Evolutionary conservation across 257 asterid species (phyloP).

Genomic region (Plantago major): DNA sequence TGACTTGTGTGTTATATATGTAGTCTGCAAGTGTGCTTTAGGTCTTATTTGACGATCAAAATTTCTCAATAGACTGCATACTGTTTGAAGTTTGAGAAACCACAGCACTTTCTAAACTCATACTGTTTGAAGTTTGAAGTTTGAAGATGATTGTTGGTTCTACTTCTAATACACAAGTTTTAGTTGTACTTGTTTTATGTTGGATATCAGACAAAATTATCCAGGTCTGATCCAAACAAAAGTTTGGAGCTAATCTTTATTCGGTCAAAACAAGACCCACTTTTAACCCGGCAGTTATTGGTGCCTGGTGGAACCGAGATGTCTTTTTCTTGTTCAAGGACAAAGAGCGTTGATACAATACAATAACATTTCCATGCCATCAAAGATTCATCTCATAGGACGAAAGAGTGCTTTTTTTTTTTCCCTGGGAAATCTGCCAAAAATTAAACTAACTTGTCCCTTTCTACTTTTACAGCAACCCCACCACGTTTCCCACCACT

Average conservation of each 20-base stretch:
- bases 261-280: background rate
- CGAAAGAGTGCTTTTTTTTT: constrained; percentile 1
- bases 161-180: too few species aligned
- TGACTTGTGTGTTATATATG: background rate
- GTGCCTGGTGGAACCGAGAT: constrained; percentile 16
- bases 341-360: background rate
- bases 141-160: too few species aligned
- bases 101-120: too few species aligned
- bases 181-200: too few species aligned
- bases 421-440: constrained; percentile 10
- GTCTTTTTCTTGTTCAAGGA: constrained; percentile 15
- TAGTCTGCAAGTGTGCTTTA: background rate
- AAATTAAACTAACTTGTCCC: background rate
- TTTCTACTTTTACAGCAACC: background rate
- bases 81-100: too few species aligned
- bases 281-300: constrained; percentile 2
- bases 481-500: constrained; percentile 3
- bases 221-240: background rate
- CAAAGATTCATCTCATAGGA: constrained; percentile 1
- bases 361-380: background rate
- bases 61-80: background rate
- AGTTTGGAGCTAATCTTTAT: background rate
- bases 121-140: too few species aligned
- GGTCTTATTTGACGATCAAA: background rate
- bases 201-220: too few species aligned